Base-by-base conservation (phyloP, 805 yeast genomes). In the Ogataea glucozyma region DNA sequence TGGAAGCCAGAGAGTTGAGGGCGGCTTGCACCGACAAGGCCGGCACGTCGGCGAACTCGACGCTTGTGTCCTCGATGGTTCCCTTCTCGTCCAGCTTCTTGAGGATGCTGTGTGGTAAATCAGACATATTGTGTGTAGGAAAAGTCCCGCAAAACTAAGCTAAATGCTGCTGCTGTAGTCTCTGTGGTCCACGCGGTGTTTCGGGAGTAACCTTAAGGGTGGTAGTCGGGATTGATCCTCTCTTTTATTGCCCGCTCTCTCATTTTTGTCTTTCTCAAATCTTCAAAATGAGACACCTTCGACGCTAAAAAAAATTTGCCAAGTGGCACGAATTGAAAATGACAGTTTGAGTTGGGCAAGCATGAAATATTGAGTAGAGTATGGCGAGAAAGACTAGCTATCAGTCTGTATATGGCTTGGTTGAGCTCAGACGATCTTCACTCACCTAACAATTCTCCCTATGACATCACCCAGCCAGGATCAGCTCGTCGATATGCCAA, bases 1-100 rank as follows among this genome's bases (percentile, higher is more conserved):
- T 85, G 47, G 97, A 90, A 61, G 83, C 77, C 44, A 93, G 74
- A 17, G 97, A 90, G 60, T 83, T 84, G 58, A 93, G 78, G 21
- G 91, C 91, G n/a, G 96, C 76, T 54, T 85, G 85, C 40, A 88
- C 72, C 12, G 77, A 71, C 62, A 78, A 79, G 31, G 91, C 75
- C 42, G 78, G 81, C 34, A 76, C 70, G 12, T 66, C 71, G 30
- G 93, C 85, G 70, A 90, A 87, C 37, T 75, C 75, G 14, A 67
- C 75, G 40, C 78, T 69, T 4, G 97, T 81, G 64, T 88, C 89
- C 39, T 70, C 73, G 46, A 93, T 83, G 42, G 77, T 72, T 32
- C 79, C 83, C 56, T 73, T 62, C 41, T 74, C 71, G 53, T 82
- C 83, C 46, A 91, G 79, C 40, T 74, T 73, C 64, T 84, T 73